A percentile compares a stretch with the other conserved stretches of the same genome.
phyloP scores from a whole-genome alignment of 257 asterid species.

The Craterostigma plantagineum region DNA sequence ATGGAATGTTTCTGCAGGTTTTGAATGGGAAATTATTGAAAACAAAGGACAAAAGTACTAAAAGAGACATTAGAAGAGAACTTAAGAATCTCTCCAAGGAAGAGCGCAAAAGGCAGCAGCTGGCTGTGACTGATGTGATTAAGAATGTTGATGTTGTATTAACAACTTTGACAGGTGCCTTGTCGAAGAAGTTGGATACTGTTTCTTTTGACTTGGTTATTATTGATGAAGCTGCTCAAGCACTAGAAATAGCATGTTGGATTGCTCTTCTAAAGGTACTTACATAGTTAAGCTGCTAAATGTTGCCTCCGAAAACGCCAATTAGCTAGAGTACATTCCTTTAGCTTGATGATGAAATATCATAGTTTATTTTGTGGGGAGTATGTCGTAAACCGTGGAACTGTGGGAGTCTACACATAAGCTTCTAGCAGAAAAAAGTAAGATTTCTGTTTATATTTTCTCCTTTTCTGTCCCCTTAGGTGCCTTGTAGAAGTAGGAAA shows the following conservation, averaged over 20 bases:
- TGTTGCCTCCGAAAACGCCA: background rate
- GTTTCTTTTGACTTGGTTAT: slow-evolving; percentile 72
- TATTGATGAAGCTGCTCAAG: slow-evolving; percentile 98
- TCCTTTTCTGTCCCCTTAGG: too few species aligned
- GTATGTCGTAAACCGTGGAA: too few species aligned
- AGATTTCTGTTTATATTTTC: too few species aligned
- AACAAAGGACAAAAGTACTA: slow-evolving; percentile 75
- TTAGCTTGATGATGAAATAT: too few species aligned
- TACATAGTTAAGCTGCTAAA: slow-evolving; percentile 8
- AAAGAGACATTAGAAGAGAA: slow-evolving; percentile 76
- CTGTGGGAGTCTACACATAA: too few species aligned
- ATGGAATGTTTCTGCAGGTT: slow-evolving; percentile 30
- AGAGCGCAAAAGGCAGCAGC: slow-evolving; percentile 95
- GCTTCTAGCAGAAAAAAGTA: too few species aligned
- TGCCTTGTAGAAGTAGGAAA: too few species aligned
- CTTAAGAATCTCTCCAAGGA: slow-evolving; percentile 77
- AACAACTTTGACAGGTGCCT: slow-evolving; percentile 86
- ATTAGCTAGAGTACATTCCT: too few species aligned
- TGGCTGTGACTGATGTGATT: slow-evolving; percentile 85
- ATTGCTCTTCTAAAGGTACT: slow-evolving; percentile 86
- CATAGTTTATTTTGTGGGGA: too few species aligned
- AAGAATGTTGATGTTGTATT: slow-evolving; percentile 72
- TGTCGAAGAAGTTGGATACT: slow-evolving; percentile 56
- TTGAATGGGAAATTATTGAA: slow-evolving; percentile 73
- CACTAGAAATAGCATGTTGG: slow-evolving; percentile 97